These are phyloP conservation scores for Salisapilia sapeloensis DNA, from an alignment of 352 stramenopile genomes.

Conservation along the genomic window DNA sequence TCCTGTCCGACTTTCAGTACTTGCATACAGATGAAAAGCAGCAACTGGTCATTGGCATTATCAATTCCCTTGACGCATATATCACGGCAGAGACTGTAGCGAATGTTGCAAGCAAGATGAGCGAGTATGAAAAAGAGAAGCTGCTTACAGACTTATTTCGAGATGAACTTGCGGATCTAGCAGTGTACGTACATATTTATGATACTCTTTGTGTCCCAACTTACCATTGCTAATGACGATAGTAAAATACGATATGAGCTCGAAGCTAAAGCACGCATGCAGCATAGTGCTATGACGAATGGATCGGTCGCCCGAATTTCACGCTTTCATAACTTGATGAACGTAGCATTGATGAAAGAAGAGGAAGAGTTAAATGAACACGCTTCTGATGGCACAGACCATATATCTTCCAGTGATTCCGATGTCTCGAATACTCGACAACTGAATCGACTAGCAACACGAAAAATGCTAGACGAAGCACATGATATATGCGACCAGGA, in stretches of 20 bases:
- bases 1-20: slow-evolving; percentile 41
- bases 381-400: no score
- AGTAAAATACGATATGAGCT: slow-evolving; percentile 36
- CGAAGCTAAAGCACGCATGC: slow-evolving; percentile 21
- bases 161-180: slow-evolving; percentile 30
- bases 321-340: slow-evolving; percentile 32
- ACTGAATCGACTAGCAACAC: slow-evolving; percentile 1
- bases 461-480: slow-evolving; percentile 5
- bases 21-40: slow-evolving; percentile 41
- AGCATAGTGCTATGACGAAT: slow-evolving; percentile 50
- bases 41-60: slow-evolving; percentile 22
- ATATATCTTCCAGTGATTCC: no score
- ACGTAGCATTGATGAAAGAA: slow-evolving; percentile 4
- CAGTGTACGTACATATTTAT: slow-evolving; percentile 12
- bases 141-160: slow-evolving; percentile 28
- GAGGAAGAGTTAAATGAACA: no score
- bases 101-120: slow-evolving; percentile 31
- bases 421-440: no score
- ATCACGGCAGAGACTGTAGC: slow-evolving; percentile 25
- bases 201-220: slow-evolving; percentile 1
- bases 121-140: slow-evolving; percentile 33
- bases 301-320: slow-evolving; percentile 31
- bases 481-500: slow-evolving; percentile 46
- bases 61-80: slow-evolving; percentile 23
- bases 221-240: background rate